Evolutionary conservation across 805 yeast species (phyloP).

Genomic region (Wickerhamiella parazyma): DNA sequence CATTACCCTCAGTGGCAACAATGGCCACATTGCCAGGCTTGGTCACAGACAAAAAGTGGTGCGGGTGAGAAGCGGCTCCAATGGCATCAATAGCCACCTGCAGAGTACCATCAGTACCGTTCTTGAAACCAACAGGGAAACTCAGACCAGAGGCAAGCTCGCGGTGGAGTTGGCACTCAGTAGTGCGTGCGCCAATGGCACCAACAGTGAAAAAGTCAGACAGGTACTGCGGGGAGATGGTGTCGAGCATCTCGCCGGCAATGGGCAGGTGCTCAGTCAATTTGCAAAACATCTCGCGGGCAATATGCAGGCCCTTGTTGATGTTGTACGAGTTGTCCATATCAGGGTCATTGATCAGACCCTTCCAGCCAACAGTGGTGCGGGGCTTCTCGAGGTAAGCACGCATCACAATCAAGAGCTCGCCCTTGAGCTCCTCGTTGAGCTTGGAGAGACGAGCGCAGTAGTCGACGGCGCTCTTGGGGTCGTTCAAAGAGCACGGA

Average conservation of each 20-base stretch:
- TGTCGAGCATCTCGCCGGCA: constrained; percentile 96
- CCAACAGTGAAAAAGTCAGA: constrained; percentile 90
- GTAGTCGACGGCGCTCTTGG: constrained; percentile 82
- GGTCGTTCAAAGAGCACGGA: constrained; percentile 95
- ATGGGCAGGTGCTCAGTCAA: constrained; percentile 73
- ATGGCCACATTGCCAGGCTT: constrained; percentile 95
- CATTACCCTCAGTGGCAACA: constrained; percentile 88
- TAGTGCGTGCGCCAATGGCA: constrained; percentile 98
- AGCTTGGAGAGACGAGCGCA: constrained; percentile 48
- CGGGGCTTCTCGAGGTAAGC: constrained; percentile 97
- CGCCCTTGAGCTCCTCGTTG: constrained; percentile 51
- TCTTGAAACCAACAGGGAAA: constrained; percentile 97
- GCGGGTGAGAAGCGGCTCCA: constrained; percentile 82
- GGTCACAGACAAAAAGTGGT: constrained; percentile 88
- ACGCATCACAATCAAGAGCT: constrained; percentile 83
- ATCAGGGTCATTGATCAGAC: constrained; percentile 93
- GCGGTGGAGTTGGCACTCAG: constrained; percentile 95
- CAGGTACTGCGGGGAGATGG: constrained; percentile 91
- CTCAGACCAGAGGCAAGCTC: constrained; percentile 93
- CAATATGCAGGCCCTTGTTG: constrained; percentile 82
- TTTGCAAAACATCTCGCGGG: constrained; percentile 75
- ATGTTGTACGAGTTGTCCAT: constrained; percentile 85
- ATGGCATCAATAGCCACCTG: constrained; percentile 93
- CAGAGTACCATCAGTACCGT: constrained; percentile 92
- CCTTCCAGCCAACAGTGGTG: constrained; percentile 99